These are phyloP conservation scores for Musa troglodytarum DNA, from an alignment of 176 grass and related monocot genomes.

Conservation along the genomic window DNA sequence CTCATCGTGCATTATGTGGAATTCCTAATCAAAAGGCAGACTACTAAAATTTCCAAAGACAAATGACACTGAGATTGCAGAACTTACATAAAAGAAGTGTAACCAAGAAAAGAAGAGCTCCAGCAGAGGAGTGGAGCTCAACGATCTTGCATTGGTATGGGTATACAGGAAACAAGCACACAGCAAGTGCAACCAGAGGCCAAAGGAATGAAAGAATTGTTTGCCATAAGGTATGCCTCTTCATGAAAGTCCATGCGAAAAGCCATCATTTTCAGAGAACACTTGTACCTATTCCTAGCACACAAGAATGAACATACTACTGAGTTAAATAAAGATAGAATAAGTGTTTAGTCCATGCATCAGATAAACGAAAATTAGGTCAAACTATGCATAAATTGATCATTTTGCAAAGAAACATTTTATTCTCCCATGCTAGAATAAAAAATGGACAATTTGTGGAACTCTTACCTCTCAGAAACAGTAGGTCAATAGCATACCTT, in stretches of 20 bases:
- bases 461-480: too few species aligned
- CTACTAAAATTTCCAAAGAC: background rate
- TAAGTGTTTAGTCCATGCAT: too few species aligned
- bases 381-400: too few species aligned
- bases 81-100: conserved; percentile 74
- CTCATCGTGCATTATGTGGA: background rate
- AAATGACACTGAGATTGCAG: background rate
- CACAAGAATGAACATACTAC: background rate
- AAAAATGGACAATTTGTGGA: too few species aligned
- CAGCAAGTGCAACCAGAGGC: conserved; percentile 85
- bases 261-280: conserved; percentile 83
- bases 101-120: conserved; percentile 74
- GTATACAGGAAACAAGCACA: conserved; percentile 96
- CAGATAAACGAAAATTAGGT: too few species aligned
- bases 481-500: too few species aligned
- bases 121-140: conserved; percentile 86
- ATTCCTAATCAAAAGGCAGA: background rate
- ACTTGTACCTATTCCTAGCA: conserved; percentile 45
- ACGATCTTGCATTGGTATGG: conserved; percentile 99
- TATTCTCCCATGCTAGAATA: too few species aligned
- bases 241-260: conserved; percentile 99
- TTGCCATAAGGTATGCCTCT: conserved; percentile 85
- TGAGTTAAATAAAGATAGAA: background rate
- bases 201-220: conserved; percentile 96
- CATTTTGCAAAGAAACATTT: too few species aligned